phyloP scores from a whole-genome alignment of 108 stramenopile genomes.

The Conticribra guillardii region DNA sequence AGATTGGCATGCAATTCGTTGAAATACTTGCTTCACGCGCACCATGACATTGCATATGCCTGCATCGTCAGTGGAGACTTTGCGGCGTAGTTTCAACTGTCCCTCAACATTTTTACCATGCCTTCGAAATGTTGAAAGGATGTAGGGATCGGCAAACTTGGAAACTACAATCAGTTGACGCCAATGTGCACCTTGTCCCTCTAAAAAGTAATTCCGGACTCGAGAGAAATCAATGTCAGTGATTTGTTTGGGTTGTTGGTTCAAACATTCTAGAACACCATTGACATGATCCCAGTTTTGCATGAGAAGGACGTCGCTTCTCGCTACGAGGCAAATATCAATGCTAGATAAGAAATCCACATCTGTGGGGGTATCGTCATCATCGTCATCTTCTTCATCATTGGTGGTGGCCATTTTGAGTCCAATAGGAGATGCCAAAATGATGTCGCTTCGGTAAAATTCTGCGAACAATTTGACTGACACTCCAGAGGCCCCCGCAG shows the following conservation, averaged over 20 bases:
- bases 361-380: constrained; percentile 54
- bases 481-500: constrained; percentile 43
- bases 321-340: constrained; percentile 80
- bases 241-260: constrained; percentile 80
- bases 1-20: constrained; percentile 69
- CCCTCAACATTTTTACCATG: constrained; percentile 75
- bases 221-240: constrained; percentile 93
- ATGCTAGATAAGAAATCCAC: constrained; percentile 91
- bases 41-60: constrained; percentile 74
- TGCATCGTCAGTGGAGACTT: constrained; percentile 58
- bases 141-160: constrained; percentile 71
- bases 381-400: constrained; percentile 55
- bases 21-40: constrained; percentile 90
- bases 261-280: constrained; percentile 67
- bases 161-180: constrained; percentile 86
- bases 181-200: constrained; percentile 79
- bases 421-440: constrained; percentile 91
- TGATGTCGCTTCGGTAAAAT: constrained; percentile 95
- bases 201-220: constrained; percentile 88
- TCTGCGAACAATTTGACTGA: constrained; percentile 83
- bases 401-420: constrained; percentile 82
- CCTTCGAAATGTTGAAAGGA: constrained; percentile 79
- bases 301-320: constrained; percentile 91
- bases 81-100: constrained; percentile 61
- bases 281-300: constrained; percentile 97